Percentiles rank a stretch among this genome's conserved stretches.
These are phyloP conservation scores for Flaveria floridana DNA, from an alignment of 140 eudicot species.

Conservation along the genomic window DNA sequence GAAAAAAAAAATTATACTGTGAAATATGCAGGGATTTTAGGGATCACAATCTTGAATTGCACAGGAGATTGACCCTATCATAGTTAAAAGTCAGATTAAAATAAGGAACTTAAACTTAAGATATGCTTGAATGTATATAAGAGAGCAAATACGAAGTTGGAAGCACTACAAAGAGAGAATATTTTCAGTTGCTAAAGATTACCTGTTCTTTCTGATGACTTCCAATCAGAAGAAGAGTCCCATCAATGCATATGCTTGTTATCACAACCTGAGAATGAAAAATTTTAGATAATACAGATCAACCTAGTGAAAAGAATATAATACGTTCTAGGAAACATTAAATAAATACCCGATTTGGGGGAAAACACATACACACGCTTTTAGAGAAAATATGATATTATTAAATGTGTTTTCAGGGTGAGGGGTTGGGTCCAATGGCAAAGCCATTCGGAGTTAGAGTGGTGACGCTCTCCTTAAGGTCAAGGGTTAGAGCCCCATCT, in stretches of 20 bases:
- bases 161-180: conserved; percentile 4
- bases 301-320: background rate
- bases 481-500: too few relatives aligned
- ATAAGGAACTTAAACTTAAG: conserved; percentile 7
- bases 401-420: background rate
- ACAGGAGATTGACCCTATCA: conserved; percentile 75
- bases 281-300: background rate
- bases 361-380: background rate
- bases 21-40: conserved; percentile 93
- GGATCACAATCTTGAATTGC: conserved; percentile 82
- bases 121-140: background rate
- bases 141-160: conserved; percentile 15
- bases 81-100: conserved; percentile 14
- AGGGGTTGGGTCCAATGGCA: too few relatives aligned
- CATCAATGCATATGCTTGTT: conserved; percentile 78
- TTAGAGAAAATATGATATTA: background rate
- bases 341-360: background rate
- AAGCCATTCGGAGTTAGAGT: too few relatives aligned
- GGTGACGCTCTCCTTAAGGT: too few relatives aligned
- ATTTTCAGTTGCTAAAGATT: conserved; percentile 5
- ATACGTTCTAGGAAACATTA: background rate
- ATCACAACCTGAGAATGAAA: conserved; percentile 67
- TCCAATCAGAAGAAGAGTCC: conserved; percentile 76
- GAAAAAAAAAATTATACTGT: conserved; percentile 52
- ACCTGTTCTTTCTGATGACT: conserved; percentile 87